phyloP scores from a whole-genome alignment of 1,284 basidiomycete genomes.

The Mycena citricolor region DNA sequence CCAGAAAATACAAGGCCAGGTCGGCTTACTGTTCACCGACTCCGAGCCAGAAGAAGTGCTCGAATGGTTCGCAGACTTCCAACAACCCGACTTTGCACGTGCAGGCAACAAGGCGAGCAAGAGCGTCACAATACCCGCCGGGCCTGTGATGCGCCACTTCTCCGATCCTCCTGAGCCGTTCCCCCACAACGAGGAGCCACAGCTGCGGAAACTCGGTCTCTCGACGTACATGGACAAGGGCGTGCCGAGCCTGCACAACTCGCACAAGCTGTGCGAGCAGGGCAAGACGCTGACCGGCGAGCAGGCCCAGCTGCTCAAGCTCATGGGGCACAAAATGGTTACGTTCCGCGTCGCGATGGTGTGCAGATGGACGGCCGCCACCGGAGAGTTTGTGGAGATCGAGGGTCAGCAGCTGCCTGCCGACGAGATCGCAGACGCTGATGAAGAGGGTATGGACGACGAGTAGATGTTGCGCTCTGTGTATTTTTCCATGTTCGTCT shows the following conservation, averaged over 20 bases:
- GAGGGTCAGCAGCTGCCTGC: conserved; percentile 42
- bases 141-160: conserved; percentile 70
- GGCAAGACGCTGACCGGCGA: conserved; percentile 81
- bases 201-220: conserved; percentile 89
- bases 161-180: conserved; percentile 82
- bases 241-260: conserved; percentile 79
- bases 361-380: conserved; percentile 74
- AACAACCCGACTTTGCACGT: conserved; percentile 89
- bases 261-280: conserved; percentile 85
- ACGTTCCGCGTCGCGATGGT: conserved; percentile 73
- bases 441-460: conserved; percentile 39
- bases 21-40: conserved; percentile 92
- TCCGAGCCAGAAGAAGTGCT: conserved; percentile 84
- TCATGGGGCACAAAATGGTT: conserved; percentile 86
- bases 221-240: conserved; percentile 85
- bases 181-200: conserved; percentile 96
- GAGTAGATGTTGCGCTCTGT: conserved; percentile 30
- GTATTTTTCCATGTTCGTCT: not conserved
- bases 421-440: conserved; percentile 40
- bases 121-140: conserved; percentile 75
- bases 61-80: conserved; percentile 94
- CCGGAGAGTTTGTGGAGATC: conserved; percentile 65
- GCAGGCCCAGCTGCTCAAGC: conserved; percentile 87
- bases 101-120: conserved; percentile 79
- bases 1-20: conserved; percentile 90